These are phyloP conservation scores for Aurantiochytrium sp. DNA, from an alignment of 108 stramenopile genomes.

Conservation along the genomic window DNA sequence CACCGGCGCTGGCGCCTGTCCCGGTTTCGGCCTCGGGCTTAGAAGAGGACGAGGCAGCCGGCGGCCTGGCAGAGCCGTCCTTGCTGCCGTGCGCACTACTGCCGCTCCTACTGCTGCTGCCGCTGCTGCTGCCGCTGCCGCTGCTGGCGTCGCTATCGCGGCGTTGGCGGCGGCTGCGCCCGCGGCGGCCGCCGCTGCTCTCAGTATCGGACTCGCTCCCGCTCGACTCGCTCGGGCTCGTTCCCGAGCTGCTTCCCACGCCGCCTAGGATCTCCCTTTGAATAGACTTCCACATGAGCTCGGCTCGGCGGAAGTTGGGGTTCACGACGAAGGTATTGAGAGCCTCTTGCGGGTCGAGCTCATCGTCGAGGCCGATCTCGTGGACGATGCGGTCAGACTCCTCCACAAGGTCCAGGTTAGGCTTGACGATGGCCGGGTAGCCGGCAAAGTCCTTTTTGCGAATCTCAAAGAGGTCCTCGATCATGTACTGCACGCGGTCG, in stretches of 20 bases:
- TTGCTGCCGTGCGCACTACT: too few species aligned
- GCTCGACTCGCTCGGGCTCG: conserved; percentile 43
- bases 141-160: background rate
- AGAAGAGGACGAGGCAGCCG: too few species aligned
- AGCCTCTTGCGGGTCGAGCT: conserved; percentile 73
- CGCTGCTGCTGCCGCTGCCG: background rate
- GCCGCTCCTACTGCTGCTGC: background rate
- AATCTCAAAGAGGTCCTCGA: conserved; percentile 79
- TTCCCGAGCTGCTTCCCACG: conserved; percentile 43
- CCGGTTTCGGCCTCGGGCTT: too few species aligned
- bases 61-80: too few species aligned
- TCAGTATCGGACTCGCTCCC: conserved; percentile 57
- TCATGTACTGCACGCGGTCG: conserved; percentile 84
- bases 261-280: conserved; percentile 84
- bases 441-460: conserved; percentile 64
- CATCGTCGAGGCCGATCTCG: conserved; percentile 87
- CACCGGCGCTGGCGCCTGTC: too few species aligned
- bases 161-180: background rate
- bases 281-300: conserved; percentile 79
- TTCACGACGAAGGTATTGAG: conserved; percentile 77
- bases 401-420: conserved; percentile 93
- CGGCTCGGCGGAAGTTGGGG: conserved; percentile 73
- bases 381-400: conserved; percentile 94
- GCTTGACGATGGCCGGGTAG: conserved; percentile 66
- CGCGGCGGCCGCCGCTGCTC: background rate